Base-by-base conservation (phyloP, 2,329 filamentous ascomycete genomes). In the Aspergillus thermomutatus region DNA sequence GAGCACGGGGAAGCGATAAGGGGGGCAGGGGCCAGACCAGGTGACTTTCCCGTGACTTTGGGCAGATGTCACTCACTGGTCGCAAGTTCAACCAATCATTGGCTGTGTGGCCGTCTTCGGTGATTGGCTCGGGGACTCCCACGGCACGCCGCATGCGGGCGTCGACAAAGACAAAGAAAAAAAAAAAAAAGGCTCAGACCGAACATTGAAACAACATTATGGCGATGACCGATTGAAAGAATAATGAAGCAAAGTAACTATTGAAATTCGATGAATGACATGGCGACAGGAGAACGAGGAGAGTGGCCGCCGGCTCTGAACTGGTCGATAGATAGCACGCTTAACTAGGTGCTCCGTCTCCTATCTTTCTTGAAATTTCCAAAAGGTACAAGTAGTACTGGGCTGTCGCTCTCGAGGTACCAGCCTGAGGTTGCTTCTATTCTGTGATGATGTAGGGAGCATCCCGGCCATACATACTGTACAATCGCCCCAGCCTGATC, bases 181-280 rank as follows among this genome's bases (percentile, higher is more conserved):
- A 70, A 72, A 68, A 73, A 74, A 73, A 70, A 57, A 67, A 69
- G 58, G 64, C 61, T 62, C 62, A 69, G 64, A 64, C 64, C 49
- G 52, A 60, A 51, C 34, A 52, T 55, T 48, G 46, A 52, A 50
- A 52, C 52, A 53, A 57, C 57, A 57, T 34, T 34, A 34, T 34
- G 31, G 4, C 31, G 31, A 34, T 17, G 31, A 34, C 11, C 31
- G 14, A 5, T 17, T 34, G 14, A 34, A 34, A 34, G 31, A 17
- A 34, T 34, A 34, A 6, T 6, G 11, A 17, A 31, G 28, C 17
- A 34, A 34, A 5, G 11, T 7, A 7, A 17, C 14, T 34, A 34
- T 17, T 17, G 31, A 34, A 28, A 6, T 14, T 31, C 14, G 6
- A 4, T 4, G 11, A 14, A 34, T 34, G 31, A 34, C 4, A 34